These are phyloP conservation scores for Solanum pinnatisectum DNA, from an alignment of 257 asterid species.

Conservation along the genomic window DNA sequence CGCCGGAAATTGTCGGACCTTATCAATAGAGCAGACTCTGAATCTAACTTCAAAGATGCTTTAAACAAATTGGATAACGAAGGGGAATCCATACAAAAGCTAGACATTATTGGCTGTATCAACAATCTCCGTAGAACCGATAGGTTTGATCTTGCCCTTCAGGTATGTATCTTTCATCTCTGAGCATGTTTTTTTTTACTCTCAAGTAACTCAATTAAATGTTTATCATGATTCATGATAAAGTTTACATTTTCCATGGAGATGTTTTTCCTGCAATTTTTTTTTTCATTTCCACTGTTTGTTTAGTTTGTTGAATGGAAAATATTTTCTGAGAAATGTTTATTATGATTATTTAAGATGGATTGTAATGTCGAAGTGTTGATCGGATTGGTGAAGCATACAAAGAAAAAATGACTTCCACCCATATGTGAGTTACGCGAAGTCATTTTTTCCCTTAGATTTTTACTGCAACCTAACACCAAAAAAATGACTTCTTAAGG, in stretches of 20 bases:
- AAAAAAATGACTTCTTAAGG: too few relatives aligned
- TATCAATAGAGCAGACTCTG: slow-evolving; percentile 10
- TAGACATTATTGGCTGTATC: slow-evolving; percentile 19
- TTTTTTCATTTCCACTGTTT: not conserved
- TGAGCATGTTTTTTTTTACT: not conserved
- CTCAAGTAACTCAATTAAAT: not conserved
- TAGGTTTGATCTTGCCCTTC: slow-evolving; percentile 35
- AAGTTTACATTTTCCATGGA: not conserved
- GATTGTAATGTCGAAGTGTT: not conserved
- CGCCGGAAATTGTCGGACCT: slow-evolving; percentile 13
- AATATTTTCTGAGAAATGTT: not conserved
- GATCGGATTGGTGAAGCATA: not conserved
- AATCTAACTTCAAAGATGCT: slow-evolving; percentile 10
- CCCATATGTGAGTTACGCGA: not conserved
- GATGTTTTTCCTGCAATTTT: not conserved
- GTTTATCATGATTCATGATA: not conserved
- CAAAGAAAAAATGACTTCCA: not conserved
- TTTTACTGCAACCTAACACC: too few relatives aligned
- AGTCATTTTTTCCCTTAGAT: not conserved
- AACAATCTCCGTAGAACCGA: slow-evolving; percentile 28
- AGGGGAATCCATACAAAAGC: slow-evolving; percentile 14
- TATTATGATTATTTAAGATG: not conserved
- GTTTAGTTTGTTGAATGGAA: not conserved
- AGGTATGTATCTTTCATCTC: slow-evolving; percentile 21
- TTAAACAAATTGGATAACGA: slow-evolving; percentile 31